Base-by-base conservation (phyloP, 441 rosid genomes). In the Macaranga tanarius region DNA sequence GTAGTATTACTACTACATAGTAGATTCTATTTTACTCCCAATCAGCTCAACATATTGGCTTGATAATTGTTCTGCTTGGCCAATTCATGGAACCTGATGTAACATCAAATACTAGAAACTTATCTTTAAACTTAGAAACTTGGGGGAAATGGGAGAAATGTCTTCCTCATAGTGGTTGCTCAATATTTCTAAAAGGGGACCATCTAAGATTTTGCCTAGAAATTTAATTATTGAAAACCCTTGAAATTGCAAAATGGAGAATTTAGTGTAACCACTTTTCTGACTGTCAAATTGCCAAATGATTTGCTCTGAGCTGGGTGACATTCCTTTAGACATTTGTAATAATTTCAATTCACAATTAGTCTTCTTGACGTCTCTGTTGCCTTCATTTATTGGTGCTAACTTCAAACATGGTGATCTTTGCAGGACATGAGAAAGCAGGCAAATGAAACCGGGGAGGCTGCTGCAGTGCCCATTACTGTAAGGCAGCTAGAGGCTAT, bases 401-500 rank as follows among this genome's bases (percentile, higher is more conserved):
- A 28, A 52, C 52, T 47, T 44, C 47, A 10, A 50, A 70, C 22
- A 25, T 64, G 75, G 56, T 68, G 67, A 40, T 64, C 69, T 22
- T 68, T 76, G 62, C 78, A 95, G 98, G 92, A 84, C 79, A 95
- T 91, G 99, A 90, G 97, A 84, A 91, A 84, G 86, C 92, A 91
- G 79, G 92, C 95, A 69, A 90, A 95, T 82, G 99, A 95, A 81
- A 89, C 95, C 1, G 98, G 99, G 70, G 98, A 91, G 85, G 91
- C 92, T 75, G 84, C 96, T 52, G 89, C 91, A 16, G 89, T 90
- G 67, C 99, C 99, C 71, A 91, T 95, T 59, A 92, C 98, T 56
- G 99, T 95, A 54, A 90, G 99, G 86, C 98, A 95, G 83, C 89
- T 90, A 69, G 98, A 92, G 86, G 98, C 98, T 70, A 92, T 95